These are phyloP conservation scores for Mixia osmundae DNA, from an alignment of 1,284 basidiomycete genomes.

Conservation along the genomic window DNA sequence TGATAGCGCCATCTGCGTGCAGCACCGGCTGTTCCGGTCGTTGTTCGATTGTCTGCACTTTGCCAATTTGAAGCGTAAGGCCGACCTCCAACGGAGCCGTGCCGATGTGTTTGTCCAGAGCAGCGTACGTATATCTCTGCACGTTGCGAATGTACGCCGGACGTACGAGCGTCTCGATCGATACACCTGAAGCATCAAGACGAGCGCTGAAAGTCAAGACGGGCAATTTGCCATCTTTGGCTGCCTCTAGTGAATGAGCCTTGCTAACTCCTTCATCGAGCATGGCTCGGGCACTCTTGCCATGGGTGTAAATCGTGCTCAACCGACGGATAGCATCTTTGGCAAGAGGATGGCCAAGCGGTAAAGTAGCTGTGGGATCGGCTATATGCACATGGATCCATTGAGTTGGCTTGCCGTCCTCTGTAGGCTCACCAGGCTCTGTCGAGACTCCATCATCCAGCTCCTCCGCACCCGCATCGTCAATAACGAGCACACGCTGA, in stretches of 20 bases:
- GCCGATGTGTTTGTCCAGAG: slow-evolving; percentile 38
- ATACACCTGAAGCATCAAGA: slow-evolving; percentile 37
- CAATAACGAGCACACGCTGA: slow-evolving; percentile 67
- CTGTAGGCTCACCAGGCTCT: slow-evolving; percentile 26
- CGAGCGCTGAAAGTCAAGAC: slow-evolving; percentile 56
- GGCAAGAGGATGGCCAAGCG: slow-evolving; percentile 38
- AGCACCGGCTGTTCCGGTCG: no score
- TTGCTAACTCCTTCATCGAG: slow-evolving; percentile 30
- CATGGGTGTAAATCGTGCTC: slow-evolving; percentile 38
- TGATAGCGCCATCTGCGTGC: no score
- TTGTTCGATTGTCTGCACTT: no score
- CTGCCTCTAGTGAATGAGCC: slow-evolving; percentile 28
- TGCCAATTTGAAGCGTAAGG: not conserved
- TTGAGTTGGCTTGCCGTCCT: slow-evolving; percentile 20
- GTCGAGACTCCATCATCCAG: slow-evolving; percentile 86
- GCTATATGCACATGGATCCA: slow-evolving; percentile 91
- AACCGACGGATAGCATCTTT: slow-evolving; percentile 31
- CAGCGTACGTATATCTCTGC: slow-evolving; percentile 40
- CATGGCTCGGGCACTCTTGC: slow-evolving; percentile 42
- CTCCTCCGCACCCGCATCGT: slow-evolving; percentile 57
- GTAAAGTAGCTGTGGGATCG: slow-evolving; percentile 66
- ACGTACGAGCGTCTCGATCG: slow-evolving; percentile 44
- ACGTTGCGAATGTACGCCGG: slow-evolving; percentile 50
- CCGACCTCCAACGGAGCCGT: slow-evolving; percentile 4
- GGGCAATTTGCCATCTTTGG: slow-evolving; percentile 29